Base-by-base conservation (phyloP, 1,284 basidiomycete species). In the Trichosporon sp. region DNA sequence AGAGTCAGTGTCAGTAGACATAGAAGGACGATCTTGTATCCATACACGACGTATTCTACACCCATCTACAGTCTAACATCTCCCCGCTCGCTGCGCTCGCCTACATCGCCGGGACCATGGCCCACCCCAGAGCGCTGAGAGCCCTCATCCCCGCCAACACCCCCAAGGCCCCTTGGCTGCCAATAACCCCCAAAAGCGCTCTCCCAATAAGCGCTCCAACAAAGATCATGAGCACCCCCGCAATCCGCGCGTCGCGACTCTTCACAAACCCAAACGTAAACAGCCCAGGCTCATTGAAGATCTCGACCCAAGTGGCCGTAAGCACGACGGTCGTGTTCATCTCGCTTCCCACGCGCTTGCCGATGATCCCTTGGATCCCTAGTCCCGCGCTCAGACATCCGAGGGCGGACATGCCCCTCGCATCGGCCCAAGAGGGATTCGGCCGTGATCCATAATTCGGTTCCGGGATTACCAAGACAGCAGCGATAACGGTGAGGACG, bases 301-400 rank as follows among this genome's bases (percentile, higher is more conserved):
- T 88, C 81, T 94, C 92, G 70, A 92, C 91, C 92, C 92, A 94
- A 21, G 92, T 89, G 7, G 92, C 92, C 5, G 91, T 93, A 21
- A 92, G 85, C n/a, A 82, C 77, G 56, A 78, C 76, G 11, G 81
- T 76, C 63, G 69, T 16, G 91, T 93, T 59, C 82, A 93, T 92
- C 74, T 92, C 90, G 11, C 90, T 90, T 75, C 90, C 92, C 69
- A 93, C 81, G 48, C 84, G 80, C 79, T 94, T 94, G 70, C 90
- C 91, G 82, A 93, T 87, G 78, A 94, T 91, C n/a, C 92, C 92
- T 82, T 82, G 81, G 16, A 93, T 83, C 1, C 91, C 92, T 76
- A 93, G 85, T 77, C 89, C 91, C 14, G 90, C 90, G 70, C 91
- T 92, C 80, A 93, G 89, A 79, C 93, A 92, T 0, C 87, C 92